Evolutionary conservation across 2,329 filamentous ascomycete species (phyloP).

Genomic region (Aplosporella prunicola): DNA sequence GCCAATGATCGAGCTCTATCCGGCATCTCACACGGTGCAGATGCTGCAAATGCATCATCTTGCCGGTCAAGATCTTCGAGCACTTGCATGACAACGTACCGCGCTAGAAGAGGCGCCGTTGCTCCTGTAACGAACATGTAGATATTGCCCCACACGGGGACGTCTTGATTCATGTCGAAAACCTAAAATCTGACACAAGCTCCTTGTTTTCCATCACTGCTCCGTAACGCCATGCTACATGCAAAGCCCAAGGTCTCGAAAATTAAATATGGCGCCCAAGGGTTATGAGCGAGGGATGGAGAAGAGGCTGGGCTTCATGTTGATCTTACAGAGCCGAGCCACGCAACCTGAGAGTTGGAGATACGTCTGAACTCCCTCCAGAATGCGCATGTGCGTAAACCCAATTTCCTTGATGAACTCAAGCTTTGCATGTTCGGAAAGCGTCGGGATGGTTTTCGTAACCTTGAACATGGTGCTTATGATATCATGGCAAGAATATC

Average conservation of each 20-base stretch:
- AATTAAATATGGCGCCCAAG: too few relatives aligned
- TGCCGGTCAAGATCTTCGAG: too few relatives aligned
- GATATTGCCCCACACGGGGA: too few relatives aligned
- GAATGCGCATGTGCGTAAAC: conserved; percentile 96
- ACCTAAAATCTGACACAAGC: background rate
- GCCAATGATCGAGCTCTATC: too few relatives aligned
- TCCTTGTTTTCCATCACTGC: conserved; percentile 1
- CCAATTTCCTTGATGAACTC: conserved; percentile 99
- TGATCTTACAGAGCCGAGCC: conserved; percentile 83
- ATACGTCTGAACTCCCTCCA: conserved; percentile 94
- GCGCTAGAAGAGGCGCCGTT: too few relatives aligned
- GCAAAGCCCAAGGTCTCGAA: too few relatives aligned
- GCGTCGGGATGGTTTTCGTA: conserved; percentile 84
- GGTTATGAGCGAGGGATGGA: conserved; percentile 27
- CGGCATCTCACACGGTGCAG: too few relatives aligned
- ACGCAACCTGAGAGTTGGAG: conserved; percentile 90
- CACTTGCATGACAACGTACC: too few relatives aligned
- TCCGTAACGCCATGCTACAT: conserved; percentile 7
- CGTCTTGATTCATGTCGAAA: too few relatives aligned
- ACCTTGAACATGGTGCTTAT: conserved; percentile 99
- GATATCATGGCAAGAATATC: conserved; percentile 98
- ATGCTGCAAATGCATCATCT: too few relatives aligned
- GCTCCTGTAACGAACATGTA: too few relatives aligned
- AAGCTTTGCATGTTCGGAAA: conserved; percentile 90
- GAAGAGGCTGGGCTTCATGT: conserved; percentile 88